These are phyloP conservation scores for Zygnema cylindricum DNA, from an alignment of 139 green algal genomes.

Conservation along the genomic window DNA sequence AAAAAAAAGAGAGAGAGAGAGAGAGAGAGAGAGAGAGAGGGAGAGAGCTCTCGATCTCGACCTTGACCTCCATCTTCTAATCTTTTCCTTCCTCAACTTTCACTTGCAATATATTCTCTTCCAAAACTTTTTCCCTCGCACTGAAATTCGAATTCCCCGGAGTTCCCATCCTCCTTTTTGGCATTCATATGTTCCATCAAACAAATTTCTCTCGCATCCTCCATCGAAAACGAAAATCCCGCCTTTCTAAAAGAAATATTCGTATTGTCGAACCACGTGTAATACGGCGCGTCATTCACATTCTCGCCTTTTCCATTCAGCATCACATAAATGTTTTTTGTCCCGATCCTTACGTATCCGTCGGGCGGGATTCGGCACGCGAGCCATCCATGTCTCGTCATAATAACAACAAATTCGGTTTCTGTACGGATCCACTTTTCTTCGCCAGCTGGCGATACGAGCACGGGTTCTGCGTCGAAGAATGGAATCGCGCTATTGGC, in stretches of 20 bases:
- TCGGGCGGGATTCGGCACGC: not conserved
- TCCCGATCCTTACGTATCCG: not conserved
- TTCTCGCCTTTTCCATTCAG: too few species aligned
- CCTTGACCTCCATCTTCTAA: not conserved
- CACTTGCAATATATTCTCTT: not conserved
- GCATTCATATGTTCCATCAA: not conserved
- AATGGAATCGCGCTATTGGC: not conserved
- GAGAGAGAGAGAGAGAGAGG: not conserved
- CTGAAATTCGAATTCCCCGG: not conserved
- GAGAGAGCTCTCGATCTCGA: not conserved
- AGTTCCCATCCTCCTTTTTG: not conserved
- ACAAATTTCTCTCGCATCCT: not conserved
- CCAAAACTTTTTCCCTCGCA: not conserved
- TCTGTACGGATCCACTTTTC: not conserved
- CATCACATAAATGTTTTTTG: not conserved
- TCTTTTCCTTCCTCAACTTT: not conserved
- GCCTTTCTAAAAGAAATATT: not conserved
- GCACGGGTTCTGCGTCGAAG: not conserved
- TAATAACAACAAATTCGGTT: not conserved
- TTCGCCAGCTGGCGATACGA: not conserved
- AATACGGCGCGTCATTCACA: not conserved
- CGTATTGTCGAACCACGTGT: not conserved
- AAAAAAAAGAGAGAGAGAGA: not conserved
- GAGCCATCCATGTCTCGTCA: not conserved
- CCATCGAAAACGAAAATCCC: not conserved